Evolutionary conservation across 1,139 yeast species (phyloP).

Genomic region (Lodderomyces pseudojiufengensis): DNA sequence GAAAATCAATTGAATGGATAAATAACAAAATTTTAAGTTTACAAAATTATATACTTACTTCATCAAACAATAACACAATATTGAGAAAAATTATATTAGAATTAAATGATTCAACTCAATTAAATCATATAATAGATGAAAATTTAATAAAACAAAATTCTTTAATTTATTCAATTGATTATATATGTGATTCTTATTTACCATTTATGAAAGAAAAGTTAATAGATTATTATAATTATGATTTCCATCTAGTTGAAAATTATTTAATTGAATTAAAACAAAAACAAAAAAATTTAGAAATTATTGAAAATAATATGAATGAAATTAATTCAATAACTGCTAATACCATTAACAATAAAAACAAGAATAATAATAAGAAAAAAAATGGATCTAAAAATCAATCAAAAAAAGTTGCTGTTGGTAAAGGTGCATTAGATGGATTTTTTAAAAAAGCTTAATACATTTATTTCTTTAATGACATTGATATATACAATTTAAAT

Average conservation of each 20-base stretch:
- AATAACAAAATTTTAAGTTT: slow-evolving; percentile 28
- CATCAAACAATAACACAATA: slow-evolving; percentile 8
- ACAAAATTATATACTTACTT: slow-evolving; percentile 20
- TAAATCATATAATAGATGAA: slow-evolving; percentile 21
- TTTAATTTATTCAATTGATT: slow-evolving; percentile 25
- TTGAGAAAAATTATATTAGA: slow-evolving; percentile 15
- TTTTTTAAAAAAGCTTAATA: slow-evolving; percentile 44
- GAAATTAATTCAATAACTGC: slow-evolving; percentile 19
- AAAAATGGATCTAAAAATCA: slow-evolving; percentile 21
- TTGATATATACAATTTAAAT: neutral
- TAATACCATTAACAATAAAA: slow-evolving; percentile 6
- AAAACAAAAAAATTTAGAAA: slow-evolving; percentile 25
- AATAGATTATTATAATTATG: slow-evolving; percentile 14
- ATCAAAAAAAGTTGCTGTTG: slow-evolving; percentile 43
- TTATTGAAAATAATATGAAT: slow-evolving; percentile 28
- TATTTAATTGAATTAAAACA: slow-evolving; percentile 27
- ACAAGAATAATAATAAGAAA: slow-evolving; percentile 17
- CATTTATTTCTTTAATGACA: neutral
- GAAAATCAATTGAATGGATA: slow-evolving; percentile 31
- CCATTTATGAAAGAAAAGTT: slow-evolving; percentile 18
- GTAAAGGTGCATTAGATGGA: slow-evolving; percentile 61
- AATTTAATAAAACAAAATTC: slow-evolving; percentile 25
- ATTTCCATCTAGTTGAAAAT: slow-evolving; percentile 28
- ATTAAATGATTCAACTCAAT: slow-evolving; percentile 21
- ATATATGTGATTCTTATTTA: slow-evolving; percentile 27